Evolutionary conservation across 106 monocot genomes (phyloP).

Genomic region (Hemerocallis citrina): DNA sequence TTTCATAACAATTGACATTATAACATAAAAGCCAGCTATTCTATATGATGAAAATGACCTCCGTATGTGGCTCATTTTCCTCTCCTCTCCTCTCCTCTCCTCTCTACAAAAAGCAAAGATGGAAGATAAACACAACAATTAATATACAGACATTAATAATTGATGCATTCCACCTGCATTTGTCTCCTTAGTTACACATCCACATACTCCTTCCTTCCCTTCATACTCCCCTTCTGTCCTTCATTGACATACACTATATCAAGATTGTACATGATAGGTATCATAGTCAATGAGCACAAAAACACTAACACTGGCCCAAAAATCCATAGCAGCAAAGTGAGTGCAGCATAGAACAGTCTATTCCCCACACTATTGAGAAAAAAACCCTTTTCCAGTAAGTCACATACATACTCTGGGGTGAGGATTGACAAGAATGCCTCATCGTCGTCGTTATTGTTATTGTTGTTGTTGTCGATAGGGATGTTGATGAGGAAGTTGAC

Average conservation of each 20-base stretch:
- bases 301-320: conserved; percentile 64
- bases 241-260: conserved; percentile 26
- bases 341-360: conserved; percentile 47
- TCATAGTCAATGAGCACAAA: conserved; percentile 36
- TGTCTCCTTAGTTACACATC: not conserved
- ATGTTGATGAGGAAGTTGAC: conserved; percentile 67
- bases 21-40: too few relatives aligned
- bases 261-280: conserved; percentile 50
- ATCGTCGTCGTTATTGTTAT: not conserved
- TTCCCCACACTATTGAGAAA: conserved; percentile 54
- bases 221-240: not conserved
- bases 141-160: too few relatives aligned
- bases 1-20: too few relatives aligned
- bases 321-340: conserved; percentile 73
- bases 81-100: too few relatives aligned
- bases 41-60: too few relatives aligned
- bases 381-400: conserved; percentile 51
- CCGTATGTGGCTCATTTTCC: too few relatives aligned
- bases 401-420: conserved; percentile 30
- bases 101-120: too few relatives aligned
- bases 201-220: not conserved
- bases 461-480: not conserved
- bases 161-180: too few relatives aligned
- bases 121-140: too few relatives aligned
- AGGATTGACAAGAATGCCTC: not conserved